These are phyloP conservation scores for Grigorovia humatica DNA, from an alignment of 805 yeast genomes.

Conservation along the genomic window DNA sequence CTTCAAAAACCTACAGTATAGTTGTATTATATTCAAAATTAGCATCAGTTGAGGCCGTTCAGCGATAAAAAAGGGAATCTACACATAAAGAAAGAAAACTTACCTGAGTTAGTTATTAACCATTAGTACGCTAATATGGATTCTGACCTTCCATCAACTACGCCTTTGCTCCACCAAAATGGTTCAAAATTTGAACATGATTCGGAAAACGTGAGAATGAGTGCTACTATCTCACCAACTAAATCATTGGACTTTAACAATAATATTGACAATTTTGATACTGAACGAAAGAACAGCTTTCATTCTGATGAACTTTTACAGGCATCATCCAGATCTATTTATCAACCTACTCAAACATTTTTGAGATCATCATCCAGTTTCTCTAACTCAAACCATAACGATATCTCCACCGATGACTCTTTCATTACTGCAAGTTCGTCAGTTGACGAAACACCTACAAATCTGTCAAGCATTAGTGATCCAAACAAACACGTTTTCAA, in stretches of 20 bases:
- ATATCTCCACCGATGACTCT: neutral
- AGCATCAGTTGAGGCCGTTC: neutral
- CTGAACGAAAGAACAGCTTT: no score
- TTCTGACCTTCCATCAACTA: slow-evolving; percentile 2
- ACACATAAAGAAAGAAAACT: neutral
- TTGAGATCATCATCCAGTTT: neutral
- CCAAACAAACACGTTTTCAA: slow-evolving; percentile 1
- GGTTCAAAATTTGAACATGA: neutral
- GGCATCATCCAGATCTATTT: neutral
- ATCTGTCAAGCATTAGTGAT: neutral
- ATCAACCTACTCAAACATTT: neutral
- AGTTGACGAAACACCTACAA: neutral
- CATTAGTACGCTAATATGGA: neutral
- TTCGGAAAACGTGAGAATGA: neutral
- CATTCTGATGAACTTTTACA: neutral
- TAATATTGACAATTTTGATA: neutral
- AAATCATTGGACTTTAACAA: slow-evolving; percentile 4
- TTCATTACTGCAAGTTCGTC: slow-evolving; percentile 1
- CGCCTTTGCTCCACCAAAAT: slow-evolving; percentile 4
- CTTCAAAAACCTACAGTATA: neutral
- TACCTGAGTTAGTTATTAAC: neutral
- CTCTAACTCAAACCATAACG: neutral
- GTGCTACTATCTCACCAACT: slow-evolving; percentile 9
- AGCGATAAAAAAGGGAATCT: neutral
- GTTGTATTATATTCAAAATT: neutral